phyloP scores from a whole-genome alignment of 2,329 filamentous ascomycete species.

The Aspergillus ochraceoroseus region DNA sequence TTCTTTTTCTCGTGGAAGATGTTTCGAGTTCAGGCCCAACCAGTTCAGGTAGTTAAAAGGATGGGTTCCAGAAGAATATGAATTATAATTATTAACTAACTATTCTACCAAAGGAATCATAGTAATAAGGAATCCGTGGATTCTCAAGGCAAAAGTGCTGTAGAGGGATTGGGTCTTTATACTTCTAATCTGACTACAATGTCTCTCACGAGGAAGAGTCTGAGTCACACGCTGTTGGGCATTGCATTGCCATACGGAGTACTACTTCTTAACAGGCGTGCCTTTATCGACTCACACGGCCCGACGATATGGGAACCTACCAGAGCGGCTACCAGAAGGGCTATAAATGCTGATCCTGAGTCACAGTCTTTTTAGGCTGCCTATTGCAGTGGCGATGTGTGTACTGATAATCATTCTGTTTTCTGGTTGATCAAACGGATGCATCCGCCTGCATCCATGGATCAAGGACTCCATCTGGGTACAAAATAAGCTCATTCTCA shows the following conservation, averaged over 20 bases:
- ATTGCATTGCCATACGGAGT: no score
- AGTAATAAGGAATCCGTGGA: background rate
- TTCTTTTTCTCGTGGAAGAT: background rate
- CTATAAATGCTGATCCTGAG: constrained; percentile 8
- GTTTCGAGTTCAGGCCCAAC: constrained; percentile 1
- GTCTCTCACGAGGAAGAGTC: background rate
- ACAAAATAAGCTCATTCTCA: constrained; percentile 11
- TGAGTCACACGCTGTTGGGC: constrained; percentile 14
- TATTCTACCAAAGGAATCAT: no score
- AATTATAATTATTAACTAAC: constrained; percentile 1
- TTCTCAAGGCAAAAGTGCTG: no score
- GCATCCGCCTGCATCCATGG: constrained; percentile 12
- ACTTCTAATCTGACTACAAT: background rate
- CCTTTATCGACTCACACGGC: constrained; percentile 1
- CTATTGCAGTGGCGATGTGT: constrained; percentile 12
- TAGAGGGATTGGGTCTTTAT: no score
- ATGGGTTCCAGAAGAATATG: constrained; percentile 3
- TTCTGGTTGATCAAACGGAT: constrained; percentile 5
- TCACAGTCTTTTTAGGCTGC: constrained; percentile 9
- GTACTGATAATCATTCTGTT: background rate
- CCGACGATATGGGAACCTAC: constrained; percentile 11
- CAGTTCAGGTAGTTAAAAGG: constrained; percentile 2
- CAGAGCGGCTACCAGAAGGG: background rate
- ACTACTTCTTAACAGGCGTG: no score
- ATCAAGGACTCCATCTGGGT: constrained; percentile 5